Percentiles rank a stretch among this genome's conserved stretches.
Evolutionary conservation across 2,329 filamentous ascomycete genomes (phyloP).

Genomic region (Rhynchosporium graminicola): DNA sequence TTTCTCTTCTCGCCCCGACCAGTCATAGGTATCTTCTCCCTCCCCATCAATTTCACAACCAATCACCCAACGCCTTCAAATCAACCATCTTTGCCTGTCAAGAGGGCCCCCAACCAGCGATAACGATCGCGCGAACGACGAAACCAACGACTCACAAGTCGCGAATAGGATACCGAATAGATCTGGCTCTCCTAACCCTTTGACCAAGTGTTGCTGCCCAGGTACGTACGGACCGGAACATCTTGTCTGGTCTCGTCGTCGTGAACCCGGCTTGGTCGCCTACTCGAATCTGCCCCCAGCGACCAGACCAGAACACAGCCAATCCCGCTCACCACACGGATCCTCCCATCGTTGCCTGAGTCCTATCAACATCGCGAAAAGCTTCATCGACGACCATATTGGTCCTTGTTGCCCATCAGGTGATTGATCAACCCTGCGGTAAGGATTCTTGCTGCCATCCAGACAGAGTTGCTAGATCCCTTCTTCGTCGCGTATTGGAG

Average conservation of each 20-base stretch:
- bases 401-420: conserved; percentile 34
- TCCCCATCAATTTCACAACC: conserved; percentile 29
- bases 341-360: conserved; percentile 26
- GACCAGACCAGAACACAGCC: conserved; percentile 29
- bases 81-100: conserved; percentile 24
- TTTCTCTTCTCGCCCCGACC: conserved; percentile 17
- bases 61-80: conserved; percentile 31
- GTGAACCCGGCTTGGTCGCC: background rate
- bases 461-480: conserved; percentile 23
- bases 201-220: no score
- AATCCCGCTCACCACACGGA: conserved; percentile 30
- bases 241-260: background rate
- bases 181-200: conserved; percentile 16
- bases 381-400: conserved; percentile 36
- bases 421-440: conserved; percentile 39
- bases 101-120: conserved; percentile 25
- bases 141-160: conserved; percentile 11
- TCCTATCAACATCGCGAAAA: conserved; percentile 38
- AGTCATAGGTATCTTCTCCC: conserved; percentile 25
- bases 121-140: conserved; percentile 19
- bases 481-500: conserved; percentile 34
- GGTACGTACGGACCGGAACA: background rate
- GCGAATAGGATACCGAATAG: conserved; percentile 15
- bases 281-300: conserved; percentile 7
- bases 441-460: conserved; percentile 32